These are phyloP conservation scores for Dianthus caryophyllus DNA, from an alignment of 148 eudicot species.

Conservation along the genomic window DNA sequence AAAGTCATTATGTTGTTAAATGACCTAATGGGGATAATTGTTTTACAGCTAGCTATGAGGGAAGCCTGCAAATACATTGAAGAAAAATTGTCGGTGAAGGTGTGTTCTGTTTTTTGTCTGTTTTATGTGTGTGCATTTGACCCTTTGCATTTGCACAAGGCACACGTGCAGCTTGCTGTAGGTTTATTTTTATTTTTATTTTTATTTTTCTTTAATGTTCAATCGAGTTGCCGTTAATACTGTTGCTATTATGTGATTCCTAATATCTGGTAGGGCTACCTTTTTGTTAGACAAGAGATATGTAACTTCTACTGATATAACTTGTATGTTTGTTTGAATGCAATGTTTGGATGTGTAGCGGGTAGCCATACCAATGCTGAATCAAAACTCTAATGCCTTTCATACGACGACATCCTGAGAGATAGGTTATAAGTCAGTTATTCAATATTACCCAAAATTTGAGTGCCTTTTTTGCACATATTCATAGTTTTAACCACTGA, in stretches of 20 bases:
- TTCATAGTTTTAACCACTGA: not conserved
- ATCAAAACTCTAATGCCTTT: not conserved
- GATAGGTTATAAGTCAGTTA: not conserved
- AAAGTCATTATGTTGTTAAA: not conserved
- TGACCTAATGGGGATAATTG: slow-evolving; percentile 1
- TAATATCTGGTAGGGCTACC: not conserved
- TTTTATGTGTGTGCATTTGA: not conserved
- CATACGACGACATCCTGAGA: too few species aligned
- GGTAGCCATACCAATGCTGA: not conserved
- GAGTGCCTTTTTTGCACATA: too few species aligned
- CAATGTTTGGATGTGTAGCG: not conserved
- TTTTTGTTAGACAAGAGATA: not conserved
- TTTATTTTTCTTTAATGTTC: not conserved
- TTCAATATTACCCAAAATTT: not conserved
- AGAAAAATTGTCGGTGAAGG: slow-evolving; percentile 91
- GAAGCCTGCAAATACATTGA: slow-evolving; percentile 98
- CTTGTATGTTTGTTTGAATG: not conserved
- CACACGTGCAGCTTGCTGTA: not conserved
- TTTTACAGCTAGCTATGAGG: slow-evolving; percentile 94
- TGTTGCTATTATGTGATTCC: not conserved
- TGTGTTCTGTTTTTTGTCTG: slow-evolving; percentile 21
- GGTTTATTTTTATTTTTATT: not conserved
- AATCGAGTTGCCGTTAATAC: not conserved
- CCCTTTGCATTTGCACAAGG: not conserved
- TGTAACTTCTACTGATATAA: not conserved